Evolutionary conservation across 2,329 filamentous ascomycete genomes (phyloP), one percentile per base, ranked within the genome.

Genomic region (Penicillium sclerotigenum): DNA sequence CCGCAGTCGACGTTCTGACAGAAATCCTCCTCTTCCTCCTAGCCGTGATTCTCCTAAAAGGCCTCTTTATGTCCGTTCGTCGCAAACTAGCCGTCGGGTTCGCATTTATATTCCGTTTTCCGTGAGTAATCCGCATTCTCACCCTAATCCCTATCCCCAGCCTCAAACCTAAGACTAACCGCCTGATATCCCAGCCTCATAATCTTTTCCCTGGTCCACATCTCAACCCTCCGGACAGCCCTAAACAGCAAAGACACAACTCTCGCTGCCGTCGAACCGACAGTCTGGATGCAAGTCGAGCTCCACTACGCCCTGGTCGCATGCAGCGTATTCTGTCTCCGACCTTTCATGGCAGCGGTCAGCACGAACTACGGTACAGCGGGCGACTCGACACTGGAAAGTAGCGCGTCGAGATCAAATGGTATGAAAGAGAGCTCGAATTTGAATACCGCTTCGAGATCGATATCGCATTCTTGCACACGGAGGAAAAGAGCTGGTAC

Each of bases 211-310:
- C 56, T 71, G 28, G 61, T 77, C 55, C 73, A 75, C 41, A 66
- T 76, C 29, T 63, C 66, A 22, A 66, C 65, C 51, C 66, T 75
- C 7, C 60, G 67, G 26, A 56, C 61, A 31, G 59, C 65, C 36
- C 67, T 69, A 7, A 59, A 66, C 36, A 68, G 67, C 22, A 59
- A 63, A 18, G 70, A 77, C 52, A 68, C 72, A n/a, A 70, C 71
- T 18, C 65, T 74, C 43, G 63, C 69, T 18, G 68, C 68, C 20
- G 65, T 73, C 47, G 54, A 63, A 37, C 66, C 74, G 33, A 65
- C 69, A 8, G 63, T 73, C 47, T 75, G 72, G 72, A 65, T 68
- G 24, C 73, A 75, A 58, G 68, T 68, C 24, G 65, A 74, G 57
- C 59, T 75, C 10, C 59, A 70, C 57, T 75, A 71, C 51, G 65